Evolutionary conservation across 129 eudicot genomes (phyloP).

Genomic region (Chrysanthemum makinoi): DNA sequence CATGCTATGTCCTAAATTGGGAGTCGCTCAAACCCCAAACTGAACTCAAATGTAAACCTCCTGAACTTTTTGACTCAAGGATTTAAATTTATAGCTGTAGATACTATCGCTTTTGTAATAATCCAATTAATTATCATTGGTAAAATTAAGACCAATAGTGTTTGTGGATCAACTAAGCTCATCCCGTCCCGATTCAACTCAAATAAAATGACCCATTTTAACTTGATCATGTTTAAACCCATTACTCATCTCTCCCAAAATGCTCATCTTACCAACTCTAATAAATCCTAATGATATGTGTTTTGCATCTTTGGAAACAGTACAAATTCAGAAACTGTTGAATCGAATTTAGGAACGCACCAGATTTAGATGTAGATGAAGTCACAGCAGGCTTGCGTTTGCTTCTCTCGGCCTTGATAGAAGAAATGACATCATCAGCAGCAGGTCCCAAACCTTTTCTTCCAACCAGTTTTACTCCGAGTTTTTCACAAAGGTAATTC

Average conservation of each 20-base stretch:
- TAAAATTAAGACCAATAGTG: too few species aligned
- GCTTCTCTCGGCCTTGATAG: constrained; percentile 85
- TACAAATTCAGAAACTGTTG: neutral
- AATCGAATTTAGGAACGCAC: constrained; percentile 34
- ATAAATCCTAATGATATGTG: neutral
- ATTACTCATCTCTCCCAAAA: neutral
- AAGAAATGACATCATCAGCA: constrained; percentile 78
- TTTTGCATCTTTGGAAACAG: constrained; percentile 1
- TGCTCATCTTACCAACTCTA: neutral
- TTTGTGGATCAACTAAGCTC: too few species aligned
- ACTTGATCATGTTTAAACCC: neutral
- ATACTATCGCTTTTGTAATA: too few species aligned
- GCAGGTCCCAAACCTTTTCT: constrained; percentile 92
- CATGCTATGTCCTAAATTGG: too few species aligned
- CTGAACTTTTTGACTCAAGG: too few species aligned
- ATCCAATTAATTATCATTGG: too few species aligned
- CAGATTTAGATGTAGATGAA: constrained; percentile 57
- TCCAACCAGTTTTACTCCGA: constrained; percentile 87
- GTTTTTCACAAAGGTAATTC: constrained; percentile 66
- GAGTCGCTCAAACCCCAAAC: too few species aligned
- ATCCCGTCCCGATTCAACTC: too few species aligned
- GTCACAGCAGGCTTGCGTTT: constrained; percentile 54
- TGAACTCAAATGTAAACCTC: too few species aligned
- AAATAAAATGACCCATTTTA: neutral
- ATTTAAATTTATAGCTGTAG: too few species aligned